These are phyloP conservation scores for Pseudodiploospora longispora DNA, from an alignment of 2,329 filamentous ascomycete genomes.

Conservation along the genomic window DNA sequence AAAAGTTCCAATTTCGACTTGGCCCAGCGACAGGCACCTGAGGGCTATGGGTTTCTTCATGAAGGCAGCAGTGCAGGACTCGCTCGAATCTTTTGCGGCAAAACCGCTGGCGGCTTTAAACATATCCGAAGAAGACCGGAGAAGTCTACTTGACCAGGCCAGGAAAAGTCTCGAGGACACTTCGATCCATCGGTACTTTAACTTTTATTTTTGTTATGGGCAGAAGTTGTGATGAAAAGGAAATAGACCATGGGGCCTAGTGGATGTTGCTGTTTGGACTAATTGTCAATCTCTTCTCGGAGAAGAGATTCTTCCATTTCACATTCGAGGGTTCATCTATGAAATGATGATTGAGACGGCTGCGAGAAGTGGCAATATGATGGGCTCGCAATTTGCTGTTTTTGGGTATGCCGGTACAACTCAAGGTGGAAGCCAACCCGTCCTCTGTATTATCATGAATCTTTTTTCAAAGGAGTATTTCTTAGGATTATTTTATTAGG, in stretches of 20 bases:
- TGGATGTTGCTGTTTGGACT: not conserved
- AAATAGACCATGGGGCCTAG: not conserved
- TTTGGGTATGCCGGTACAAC: too few relatives aligned
- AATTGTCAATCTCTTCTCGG: too few relatives aligned
- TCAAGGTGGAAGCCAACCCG: too few relatives aligned
- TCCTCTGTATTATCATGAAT: too few relatives aligned
- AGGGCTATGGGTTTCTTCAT: conserved; percentile 37
- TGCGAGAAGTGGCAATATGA: too few relatives aligned
- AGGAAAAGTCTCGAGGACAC: conserved; percentile 26
- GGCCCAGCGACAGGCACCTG: conserved; percentile 32
- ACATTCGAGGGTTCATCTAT: too few relatives aligned
- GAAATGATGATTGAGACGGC: too few relatives aligned
- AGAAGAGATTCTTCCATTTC: too few relatives aligned
- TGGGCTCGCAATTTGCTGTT: too few relatives aligned
- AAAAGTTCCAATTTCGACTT: conserved; percentile 38
- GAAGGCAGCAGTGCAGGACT: conserved; percentile 32
- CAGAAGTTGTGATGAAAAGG: conserved; percentile 26
- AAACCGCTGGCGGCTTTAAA: conserved; percentile 33
- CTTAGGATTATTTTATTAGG: too few relatives aligned
- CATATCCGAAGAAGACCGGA: conserved; percentile 24
- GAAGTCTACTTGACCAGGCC: conserved; percentile 22
- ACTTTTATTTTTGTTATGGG: conserved; percentile 33
- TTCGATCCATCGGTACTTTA: conserved; percentile 34
- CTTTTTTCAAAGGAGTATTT: too few relatives aligned
- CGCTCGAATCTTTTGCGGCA: conserved; percentile 32